Conservation (phyloP, 2,329 filamentous ascomycete species). For the Xylaria sp. region DNA sequence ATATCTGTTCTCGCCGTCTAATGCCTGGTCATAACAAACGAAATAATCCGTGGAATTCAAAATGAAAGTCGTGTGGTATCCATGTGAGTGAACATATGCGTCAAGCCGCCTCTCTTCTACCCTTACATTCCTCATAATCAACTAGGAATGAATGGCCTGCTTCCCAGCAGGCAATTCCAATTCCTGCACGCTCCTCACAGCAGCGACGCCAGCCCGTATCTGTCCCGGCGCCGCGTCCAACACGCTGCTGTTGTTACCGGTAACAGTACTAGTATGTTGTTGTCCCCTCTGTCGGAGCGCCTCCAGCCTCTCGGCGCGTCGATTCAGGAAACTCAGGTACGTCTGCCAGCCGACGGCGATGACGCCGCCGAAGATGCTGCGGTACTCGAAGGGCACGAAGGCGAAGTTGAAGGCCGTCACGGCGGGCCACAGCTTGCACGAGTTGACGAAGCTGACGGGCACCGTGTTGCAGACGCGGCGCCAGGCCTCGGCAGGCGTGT, state of each 20-base stretch:
- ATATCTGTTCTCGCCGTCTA: conserved; percentile 11
- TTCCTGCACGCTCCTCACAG: neutral
- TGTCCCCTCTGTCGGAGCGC: conserved; percentile 38
- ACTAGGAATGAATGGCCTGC: neutral
- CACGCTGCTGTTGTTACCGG: neutral
- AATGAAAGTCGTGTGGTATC: conserved; percentile 2
- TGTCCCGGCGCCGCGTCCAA: neutral
- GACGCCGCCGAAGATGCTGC: conserved; percentile 81
- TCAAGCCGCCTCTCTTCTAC: neutral
- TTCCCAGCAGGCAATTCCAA: conserved; percentile 9
- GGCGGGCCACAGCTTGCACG: conserved; percentile 87
- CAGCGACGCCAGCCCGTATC: neutral
- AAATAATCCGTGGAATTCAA: conserved; percentile 6
- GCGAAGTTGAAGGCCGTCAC: conserved; percentile 89
- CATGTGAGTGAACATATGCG: neutral
- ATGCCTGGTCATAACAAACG: conserved; percentile 12
- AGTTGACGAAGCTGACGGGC: conserved; percentile 80
- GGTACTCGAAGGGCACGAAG: conserved; percentile 82
- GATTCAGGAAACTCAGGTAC: conserved; percentile 84
- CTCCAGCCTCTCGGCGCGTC: conserved; percentile 72
- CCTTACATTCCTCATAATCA: neutral
- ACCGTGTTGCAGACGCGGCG: conserved; percentile 80
- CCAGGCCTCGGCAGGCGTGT: conserved; percentile 70
- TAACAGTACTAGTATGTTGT: too few species aligned
- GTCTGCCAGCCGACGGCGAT: conserved; percentile 93